Percentiles rank a stretch among this genome's conserved stretches.
phyloP scores from a whole-genome alignment of 768 basidiomycete genomes.

The Sporobolomyces phaffii region DNA sequence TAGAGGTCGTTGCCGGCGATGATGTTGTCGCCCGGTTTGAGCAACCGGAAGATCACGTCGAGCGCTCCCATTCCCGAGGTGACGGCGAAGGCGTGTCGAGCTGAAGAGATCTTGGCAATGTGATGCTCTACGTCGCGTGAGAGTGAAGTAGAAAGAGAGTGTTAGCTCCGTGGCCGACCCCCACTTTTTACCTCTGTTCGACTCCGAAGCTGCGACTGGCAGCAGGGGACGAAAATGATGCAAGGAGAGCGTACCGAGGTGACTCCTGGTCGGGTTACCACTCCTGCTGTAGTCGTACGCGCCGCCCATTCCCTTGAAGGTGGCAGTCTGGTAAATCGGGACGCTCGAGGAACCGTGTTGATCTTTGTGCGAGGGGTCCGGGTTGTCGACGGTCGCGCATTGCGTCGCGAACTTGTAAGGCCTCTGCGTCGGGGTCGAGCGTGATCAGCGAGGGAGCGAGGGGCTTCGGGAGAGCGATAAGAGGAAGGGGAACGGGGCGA shows the following conservation, averaged over 20 bases:
- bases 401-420: conserved; percentile 37
- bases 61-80: conserved; percentile 98
- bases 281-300: conserved; percentile 86
- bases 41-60: conserved; percentile 84
- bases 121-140: conserved; percentile 71
- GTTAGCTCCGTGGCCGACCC: too few relatives aligned
- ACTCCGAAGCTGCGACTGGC: too few relatives aligned
- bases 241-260: conserved; percentile 77
- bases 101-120: conserved; percentile 91
- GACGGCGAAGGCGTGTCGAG: conserved; percentile 79
- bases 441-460: too few relatives aligned
- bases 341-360: conserved; percentile 90
- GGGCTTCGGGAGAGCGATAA: background rate
- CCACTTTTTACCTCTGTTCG: background rate
- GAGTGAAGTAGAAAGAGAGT: too few relatives aligned
- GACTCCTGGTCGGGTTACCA: conserved; percentile 92
- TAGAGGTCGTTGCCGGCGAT: conserved; percentile 90
- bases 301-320: conserved; percentile 87
- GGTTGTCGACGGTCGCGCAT: conserved; percentile 77
- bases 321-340: conserved; percentile 96
- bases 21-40: conserved; percentile 92
- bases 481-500: too few relatives aligned
- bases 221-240: too few relatives aligned
- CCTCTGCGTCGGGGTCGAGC: background rate
- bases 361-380: conserved; percentile 69